A percentile compares a stretch with the other conserved stretches of the same genome.
Conservation (phyloP, 768 basidiomycete species). For the Pleurotus eryngii region DNA sequence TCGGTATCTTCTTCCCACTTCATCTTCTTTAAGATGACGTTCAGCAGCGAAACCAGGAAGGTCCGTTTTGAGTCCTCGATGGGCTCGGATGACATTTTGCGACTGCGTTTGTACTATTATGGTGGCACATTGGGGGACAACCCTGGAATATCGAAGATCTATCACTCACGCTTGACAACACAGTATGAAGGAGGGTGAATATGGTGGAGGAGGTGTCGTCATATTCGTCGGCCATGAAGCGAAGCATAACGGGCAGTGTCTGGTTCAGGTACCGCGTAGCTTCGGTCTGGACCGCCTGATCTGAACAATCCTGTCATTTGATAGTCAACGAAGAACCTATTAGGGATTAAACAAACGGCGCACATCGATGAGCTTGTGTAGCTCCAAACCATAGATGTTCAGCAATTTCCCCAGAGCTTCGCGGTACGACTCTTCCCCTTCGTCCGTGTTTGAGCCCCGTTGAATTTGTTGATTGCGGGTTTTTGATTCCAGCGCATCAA, state of each 20-base stretch:
- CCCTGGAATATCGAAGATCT: background rate
- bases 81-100: conserved; percentile 58
- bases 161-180: conserved; percentile 68
- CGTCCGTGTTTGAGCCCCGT: conserved; percentile 71
- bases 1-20: conserved; percentile 85
- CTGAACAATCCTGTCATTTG: conserved; percentile 52
- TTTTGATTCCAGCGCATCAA: conserved; percentile 77
- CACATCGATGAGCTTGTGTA: conserved; percentile 83
- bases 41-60: conserved; percentile 76
- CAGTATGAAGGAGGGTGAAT: conserved; percentile 72
- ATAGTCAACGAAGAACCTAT: background rate
- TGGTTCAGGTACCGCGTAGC: conserved; percentile 62
- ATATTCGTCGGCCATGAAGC: conserved; percentile 86
- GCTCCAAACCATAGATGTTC: conserved; percentile 77
- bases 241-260: conserved; percentile 77
- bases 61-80: conserved; percentile 64
- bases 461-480: conserved; percentile 64
- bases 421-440: conserved; percentile 85
- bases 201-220: conserved; percentile 87
- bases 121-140: conserved; percentile 5
- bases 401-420: conserved; percentile 85
- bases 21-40: conserved; percentile 82
- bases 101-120: conserved; percentile 75
- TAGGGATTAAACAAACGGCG: conserved; percentile 22
- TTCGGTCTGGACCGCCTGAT: conserved; percentile 59